A percentile compares a stretch with the other conserved stretches of the same genome.
Conservation (phyloP, 108 stramenopile genomes). For the Cyclotella cryptica region DNA sequence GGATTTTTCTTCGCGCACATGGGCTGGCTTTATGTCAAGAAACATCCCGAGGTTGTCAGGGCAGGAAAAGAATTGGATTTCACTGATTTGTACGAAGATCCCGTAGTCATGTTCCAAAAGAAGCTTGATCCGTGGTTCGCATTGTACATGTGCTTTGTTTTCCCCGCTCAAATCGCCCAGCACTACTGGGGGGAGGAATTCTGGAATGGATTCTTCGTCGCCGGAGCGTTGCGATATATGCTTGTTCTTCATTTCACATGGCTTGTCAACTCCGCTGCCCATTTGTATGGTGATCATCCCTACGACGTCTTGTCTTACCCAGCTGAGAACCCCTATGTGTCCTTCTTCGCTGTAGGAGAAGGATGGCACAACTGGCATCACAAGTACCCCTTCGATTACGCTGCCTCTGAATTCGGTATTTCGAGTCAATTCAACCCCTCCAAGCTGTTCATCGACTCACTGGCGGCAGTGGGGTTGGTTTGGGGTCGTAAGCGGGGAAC, state of each 20-base stretch:
- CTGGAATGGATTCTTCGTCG: conserved; percentile 97
- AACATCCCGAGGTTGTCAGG: conserved; percentile 94
- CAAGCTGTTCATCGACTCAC: conserved; percentile 93
- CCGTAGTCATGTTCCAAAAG: conserved; percentile 93
- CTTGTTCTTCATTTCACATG: conserved; percentile 98
- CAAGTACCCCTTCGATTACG: conserved; percentile 99
- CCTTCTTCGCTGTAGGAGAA: conserved; percentile 95
- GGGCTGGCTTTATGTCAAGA: conserved; percentile 99
- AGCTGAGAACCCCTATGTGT: conserved; percentile 96
- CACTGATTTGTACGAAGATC: conserved; percentile 92
- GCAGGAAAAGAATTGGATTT: conserved; percentile 96
- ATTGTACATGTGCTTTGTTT: conserved; percentile 98
- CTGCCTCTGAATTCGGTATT: conserved; percentile 96
- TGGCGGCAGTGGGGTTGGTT: conserved; percentile 89
- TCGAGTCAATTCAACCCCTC: conserved; percentile 97
- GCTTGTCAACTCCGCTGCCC: conserved; percentile 98
- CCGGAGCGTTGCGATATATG: conserved; percentile 93
- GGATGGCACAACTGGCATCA: conserved; percentile 99
- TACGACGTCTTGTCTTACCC: conserved; percentile 96
- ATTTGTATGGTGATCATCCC: conserved; percentile 98
- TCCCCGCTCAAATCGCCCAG: conserved; percentile 93
- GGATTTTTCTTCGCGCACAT: conserved; percentile 99
- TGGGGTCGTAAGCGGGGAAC: conserved; percentile 93
- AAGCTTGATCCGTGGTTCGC: conserved; percentile 97
- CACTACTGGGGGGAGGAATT: conserved; percentile 96